Evolutionary conservation across 441 rosid species (phyloP).

Genomic region (Brassica balearica): DNA sequence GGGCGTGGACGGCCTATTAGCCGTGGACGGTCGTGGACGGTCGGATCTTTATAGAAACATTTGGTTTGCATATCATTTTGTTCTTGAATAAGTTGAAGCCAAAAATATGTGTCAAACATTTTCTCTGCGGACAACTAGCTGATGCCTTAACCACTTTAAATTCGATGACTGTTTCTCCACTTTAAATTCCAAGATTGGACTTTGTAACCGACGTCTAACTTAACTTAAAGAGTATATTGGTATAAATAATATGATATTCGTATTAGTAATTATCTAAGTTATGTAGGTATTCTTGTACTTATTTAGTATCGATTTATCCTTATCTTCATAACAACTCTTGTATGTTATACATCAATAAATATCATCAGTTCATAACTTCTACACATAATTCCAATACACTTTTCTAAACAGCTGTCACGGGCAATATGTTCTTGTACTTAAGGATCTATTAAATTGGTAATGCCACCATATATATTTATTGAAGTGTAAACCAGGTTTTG

Average conservation of each 20-base stretch:
- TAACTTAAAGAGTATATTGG: background rate
- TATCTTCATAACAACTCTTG: background rate
- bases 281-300: background rate
- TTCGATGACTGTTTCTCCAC: background rate
- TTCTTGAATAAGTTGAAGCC: background rate
- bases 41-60: background rate
- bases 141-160: background rate
- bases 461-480: background rate
- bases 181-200: background rate
- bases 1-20: no score
- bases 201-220: background rate
- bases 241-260: background rate
- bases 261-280: no score
- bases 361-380: background rate
- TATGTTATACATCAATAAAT: background rate
- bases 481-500: no score
- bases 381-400: background rate
- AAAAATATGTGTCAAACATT: background rate
- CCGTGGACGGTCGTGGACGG: no score
- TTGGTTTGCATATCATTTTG: background rate
- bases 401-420: background rate
- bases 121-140: background rate
- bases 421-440: no score
- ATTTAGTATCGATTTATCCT: background rate
- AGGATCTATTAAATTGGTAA: background rate